Conservation (phyloP, 371 early-diverging fungal species). For the Parasitella parasitica region DNA sequence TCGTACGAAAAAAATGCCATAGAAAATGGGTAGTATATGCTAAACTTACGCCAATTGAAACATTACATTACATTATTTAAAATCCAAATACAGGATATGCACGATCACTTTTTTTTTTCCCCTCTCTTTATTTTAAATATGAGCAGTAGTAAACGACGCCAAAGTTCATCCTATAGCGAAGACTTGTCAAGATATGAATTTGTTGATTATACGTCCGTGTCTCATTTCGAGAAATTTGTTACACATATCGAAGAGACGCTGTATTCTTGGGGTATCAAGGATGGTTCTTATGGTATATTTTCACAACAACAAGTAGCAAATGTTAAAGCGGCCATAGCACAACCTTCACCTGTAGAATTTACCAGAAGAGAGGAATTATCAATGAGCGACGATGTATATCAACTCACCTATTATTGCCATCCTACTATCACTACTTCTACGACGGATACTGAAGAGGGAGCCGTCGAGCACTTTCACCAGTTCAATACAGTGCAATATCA, state of each 20-base stretch:
- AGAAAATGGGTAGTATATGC: too few relatives aligned
- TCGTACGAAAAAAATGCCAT: too few relatives aligned
- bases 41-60: too few relatives aligned
- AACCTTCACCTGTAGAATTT: conserved; percentile 24
- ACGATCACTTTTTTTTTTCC: neutral
- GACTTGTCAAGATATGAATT: conserved; percentile 57
- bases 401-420: conserved; percentile 48
- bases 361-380: conserved; percentile 32
- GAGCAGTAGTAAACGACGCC: conserved; percentile 12
- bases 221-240: conserved; percentile 62
- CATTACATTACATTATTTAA: too few relatives aligned
- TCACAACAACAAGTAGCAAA: conserved; percentile 28
- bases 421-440: conserved; percentile 28
- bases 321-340: conserved; percentile 16
- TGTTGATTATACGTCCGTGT: conserved; percentile 72
- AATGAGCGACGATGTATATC: conserved; percentile 44
- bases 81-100: neutral
- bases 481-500: conserved; percentile 37
- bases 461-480: conserved; percentile 24
- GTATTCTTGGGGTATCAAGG: conserved; percentile 53
- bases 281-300: conserved; percentile 51
- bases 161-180: conserved; percentile 20
- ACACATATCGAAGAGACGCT: conserved; percentile 58
- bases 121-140: neutral
- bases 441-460: conserved; percentile 6